These are phyloP conservation scores for Ophiostoma pallidulum DNA, from an alignment of 2,329 filamentous ascomycete genomes.

Conservation along the genomic window DNA sequence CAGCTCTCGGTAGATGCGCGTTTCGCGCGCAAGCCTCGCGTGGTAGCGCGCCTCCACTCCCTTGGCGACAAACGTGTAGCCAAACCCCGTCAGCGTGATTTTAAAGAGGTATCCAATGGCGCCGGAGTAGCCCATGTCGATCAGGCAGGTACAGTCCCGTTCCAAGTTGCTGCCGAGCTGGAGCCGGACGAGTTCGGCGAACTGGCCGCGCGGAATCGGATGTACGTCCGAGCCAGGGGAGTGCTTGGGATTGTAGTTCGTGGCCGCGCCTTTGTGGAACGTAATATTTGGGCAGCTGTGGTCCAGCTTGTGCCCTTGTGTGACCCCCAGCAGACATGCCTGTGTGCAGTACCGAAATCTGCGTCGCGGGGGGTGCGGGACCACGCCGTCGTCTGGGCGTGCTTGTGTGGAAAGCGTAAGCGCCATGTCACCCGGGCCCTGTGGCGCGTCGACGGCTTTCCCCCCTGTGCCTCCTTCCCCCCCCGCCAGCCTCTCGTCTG, in stretches of 20 bases:
- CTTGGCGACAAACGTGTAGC: conserved; percentile 13
- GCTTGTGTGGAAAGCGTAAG: no score
- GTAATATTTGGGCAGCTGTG: conserved; percentile 8
- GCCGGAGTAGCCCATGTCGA: conserved; percentile 4
- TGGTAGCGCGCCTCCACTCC: conserved; percentile 4
- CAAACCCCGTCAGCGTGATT: conserved; percentile 11
- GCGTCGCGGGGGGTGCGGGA: no score
- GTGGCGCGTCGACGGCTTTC: no score
- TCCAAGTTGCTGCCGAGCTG: conserved; percentile 10
- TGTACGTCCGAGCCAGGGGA: no score
- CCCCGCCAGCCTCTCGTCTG: no score
- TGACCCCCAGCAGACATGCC: conserved; percentile 10
- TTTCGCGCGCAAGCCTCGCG: conserved; percentile 6
- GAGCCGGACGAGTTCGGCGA: conserved; percentile 3
- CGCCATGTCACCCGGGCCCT: no score
- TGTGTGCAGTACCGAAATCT: conserved; percentile 13
- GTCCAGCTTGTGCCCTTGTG: conserved; percentile 4
- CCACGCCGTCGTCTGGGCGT: no score
- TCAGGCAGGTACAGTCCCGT: conserved; percentile 8
- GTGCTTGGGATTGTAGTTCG: background rate
- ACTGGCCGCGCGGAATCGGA: no score
- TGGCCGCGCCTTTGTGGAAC: conserved; percentile 1
- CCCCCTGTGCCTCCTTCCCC: no score
- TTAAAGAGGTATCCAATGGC: conserved; percentile 13
- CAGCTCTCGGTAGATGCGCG: conserved; percentile 8